Evolutionary conservation across 352 stramenopile species (phyloP).

Genomic region (Phytopythium cucurbitacearum): DNA sequence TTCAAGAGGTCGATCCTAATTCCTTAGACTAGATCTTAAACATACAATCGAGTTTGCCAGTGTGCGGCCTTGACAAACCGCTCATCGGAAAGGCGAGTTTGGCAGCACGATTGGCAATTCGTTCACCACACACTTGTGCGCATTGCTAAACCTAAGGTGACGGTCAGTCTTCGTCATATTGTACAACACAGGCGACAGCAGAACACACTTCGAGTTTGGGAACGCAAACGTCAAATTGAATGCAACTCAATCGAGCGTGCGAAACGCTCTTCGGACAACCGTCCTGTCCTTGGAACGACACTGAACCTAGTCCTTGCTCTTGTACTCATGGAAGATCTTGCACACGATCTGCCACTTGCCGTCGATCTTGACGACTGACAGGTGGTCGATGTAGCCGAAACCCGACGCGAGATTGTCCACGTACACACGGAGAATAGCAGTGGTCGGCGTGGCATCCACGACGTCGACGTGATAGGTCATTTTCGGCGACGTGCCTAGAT

Average conservation of each 20-base stretch:
- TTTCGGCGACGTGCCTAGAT: neutral
- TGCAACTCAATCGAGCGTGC: no score
- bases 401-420: neutral
- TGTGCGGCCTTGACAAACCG: slow-evolving; percentile 4
- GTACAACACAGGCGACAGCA: no score
- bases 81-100: no score
- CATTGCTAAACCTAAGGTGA: no score
- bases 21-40: slow-evolving; percentile 23
- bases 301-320: neutral
- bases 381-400: neutral
- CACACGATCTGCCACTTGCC: neutral
- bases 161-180: no score
- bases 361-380: slow-evolving; percentile 1
- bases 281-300: no score
- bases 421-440: neutral
- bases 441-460: neutral
- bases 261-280: no score
- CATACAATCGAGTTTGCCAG: slow-evolving; percentile 13
- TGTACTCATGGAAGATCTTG: slow-evolving; percentile 1
- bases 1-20: slow-evolving; percentile 20
- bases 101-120: no score
- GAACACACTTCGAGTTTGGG: no score
- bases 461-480: slow-evolving; percentile 1
- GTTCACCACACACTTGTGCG: no score
- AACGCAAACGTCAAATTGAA: no score